Conservation (phyloP, 495 filamentous ascomycete genomes). For the Clohesyomyces aquaticus region DNA sequence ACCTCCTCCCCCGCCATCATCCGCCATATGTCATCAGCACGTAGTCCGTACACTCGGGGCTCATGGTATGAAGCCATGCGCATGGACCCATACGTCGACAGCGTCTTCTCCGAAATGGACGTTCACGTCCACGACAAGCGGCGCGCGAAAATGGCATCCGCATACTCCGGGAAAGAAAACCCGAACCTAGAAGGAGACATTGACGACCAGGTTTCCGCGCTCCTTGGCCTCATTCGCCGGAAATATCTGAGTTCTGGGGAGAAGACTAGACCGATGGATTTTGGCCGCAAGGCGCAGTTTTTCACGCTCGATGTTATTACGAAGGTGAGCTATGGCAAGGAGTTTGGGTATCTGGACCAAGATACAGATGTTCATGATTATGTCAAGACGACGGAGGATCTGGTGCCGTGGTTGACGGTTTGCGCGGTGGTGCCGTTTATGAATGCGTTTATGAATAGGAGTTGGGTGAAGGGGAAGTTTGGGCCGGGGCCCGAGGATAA, state of each 20-base stretch:
- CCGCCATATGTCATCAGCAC: conserved; percentile 31
- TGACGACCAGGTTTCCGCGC: conserved; percentile 24
- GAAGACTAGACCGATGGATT: conserved; percentile 45
- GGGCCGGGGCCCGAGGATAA: conserved; percentile 41
- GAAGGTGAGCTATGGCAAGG: conserved; percentile 49
- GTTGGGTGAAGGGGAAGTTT: conserved; percentile 9
- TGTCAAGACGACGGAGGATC: conserved; percentile 47
- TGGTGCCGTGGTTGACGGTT: conserved; percentile 6
- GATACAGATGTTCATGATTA: conserved; percentile 57
- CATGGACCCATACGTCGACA: conserved; percentile 31
- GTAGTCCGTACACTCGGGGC: conserved; percentile 21
- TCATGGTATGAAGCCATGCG: conserved; percentile 36
- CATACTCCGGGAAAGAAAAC: conserved; percentile 38
- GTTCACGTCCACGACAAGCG: conserved; percentile 26
- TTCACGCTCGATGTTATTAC: conserved; percentile 54
- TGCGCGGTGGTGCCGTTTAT: neutral
- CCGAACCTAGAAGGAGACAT: conserved; percentile 30
- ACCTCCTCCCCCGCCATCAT: conserved; percentile 38
- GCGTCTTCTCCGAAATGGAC: conserved; percentile 25
- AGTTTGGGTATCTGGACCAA: conserved; percentile 47
- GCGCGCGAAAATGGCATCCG: conserved; percentile 31
- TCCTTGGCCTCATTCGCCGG: conserved; percentile 27
- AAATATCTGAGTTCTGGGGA: conserved; percentile 42
- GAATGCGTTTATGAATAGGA: conserved; percentile 16
- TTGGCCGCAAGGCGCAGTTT: conserved; percentile 48